Evolutionary conservation across 2,329 filamentous ascomycete species (phyloP).

Genomic region (Beauveria caledonica): DNA sequence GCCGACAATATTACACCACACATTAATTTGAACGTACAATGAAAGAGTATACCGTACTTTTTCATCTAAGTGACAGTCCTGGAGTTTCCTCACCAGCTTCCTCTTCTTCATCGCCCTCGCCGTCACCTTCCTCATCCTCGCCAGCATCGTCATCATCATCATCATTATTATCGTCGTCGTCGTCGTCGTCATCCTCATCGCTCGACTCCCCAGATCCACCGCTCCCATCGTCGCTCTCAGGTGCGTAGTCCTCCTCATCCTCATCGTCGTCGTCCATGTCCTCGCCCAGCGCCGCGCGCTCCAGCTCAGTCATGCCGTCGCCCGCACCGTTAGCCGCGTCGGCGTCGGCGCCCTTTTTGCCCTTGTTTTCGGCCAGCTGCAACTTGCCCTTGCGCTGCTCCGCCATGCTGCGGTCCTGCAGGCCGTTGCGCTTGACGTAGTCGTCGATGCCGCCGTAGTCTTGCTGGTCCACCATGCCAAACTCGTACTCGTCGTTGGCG

Average conservation of each 20-base stretch:
- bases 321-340: constrained; percentile 23
- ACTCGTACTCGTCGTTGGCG: constrained; percentile 54
- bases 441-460: constrained; percentile 58
- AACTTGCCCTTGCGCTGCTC: constrained; percentile 58
- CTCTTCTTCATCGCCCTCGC: constrained; percentile 22
- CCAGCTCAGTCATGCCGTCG: constrained; percentile 39
- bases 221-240: constrained; percentile 51
- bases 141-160: constrained; percentile 33
- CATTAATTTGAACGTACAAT: neutral
- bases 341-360: constrained; percentile 36
- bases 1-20: neutral
- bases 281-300: constrained; percentile 40
- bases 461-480: constrained; percentile 61
- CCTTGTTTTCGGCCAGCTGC: constrained; percentile 51
- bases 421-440: constrained; percentile 51
- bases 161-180: constrained; percentile 35
- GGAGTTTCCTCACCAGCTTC: constrained; percentile 16
- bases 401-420: constrained; percentile 62
- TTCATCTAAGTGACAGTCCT: constrained; percentile 3
- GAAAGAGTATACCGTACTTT: neutral
- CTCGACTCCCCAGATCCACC: constrained; percentile 45
- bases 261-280: constrained; percentile 53
- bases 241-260: constrained; percentile 59
- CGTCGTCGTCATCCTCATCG: constrained; percentile 46
- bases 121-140: constrained; percentile 27